Percentiles rank a stretch among this genome's conserved stretches.
phyloP scores from a whole-genome alignment of 2,329 filamentous ascomycete genomes.

The Beauveria pseudobassiana region DNA sequence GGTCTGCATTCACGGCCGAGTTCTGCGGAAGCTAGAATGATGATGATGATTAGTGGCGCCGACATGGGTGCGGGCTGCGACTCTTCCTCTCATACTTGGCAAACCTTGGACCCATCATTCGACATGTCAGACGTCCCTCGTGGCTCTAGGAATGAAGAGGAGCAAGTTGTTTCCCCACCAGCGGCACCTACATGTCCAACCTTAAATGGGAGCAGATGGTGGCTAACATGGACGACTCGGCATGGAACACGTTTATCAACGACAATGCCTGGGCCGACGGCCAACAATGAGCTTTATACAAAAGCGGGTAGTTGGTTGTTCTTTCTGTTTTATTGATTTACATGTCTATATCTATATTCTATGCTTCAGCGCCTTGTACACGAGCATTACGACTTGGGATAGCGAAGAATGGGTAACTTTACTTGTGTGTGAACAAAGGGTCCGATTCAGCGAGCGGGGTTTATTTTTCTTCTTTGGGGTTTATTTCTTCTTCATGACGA shows the following conservation, averaged over 20 bases:
- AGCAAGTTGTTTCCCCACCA: not conserved
- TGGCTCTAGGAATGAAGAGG: not conserved
- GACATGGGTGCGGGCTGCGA: conserved; percentile 22
- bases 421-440: not conserved
- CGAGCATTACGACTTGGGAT: not conserved
- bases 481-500: not conserved
- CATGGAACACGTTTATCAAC: conserved; percentile 26
- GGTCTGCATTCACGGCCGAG: conserved; percentile 34
- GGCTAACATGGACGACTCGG: conserved; percentile 18
- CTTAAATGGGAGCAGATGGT: conserved; percentile 14
- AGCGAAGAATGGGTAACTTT: not conserved
- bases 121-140: not conserved
- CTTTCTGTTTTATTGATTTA: not conserved
- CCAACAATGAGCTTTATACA: not conserved
- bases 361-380: not conserved
- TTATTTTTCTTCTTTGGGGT: not conserved
- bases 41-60: conserved; percentile 26
- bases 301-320: not conserved
- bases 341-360: not conserved
- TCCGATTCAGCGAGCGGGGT: not conserved
- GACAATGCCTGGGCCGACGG: conserved; percentile 19
- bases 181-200: not conserved
- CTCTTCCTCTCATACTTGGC: conserved; percentile 12
- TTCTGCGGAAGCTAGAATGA: conserved; percentile 36
- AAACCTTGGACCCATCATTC: conserved; percentile 8